Evolutionary conservation across 2,329 filamentous ascomycete species (phyloP).

Genomic region (Neonectria coccinea): DNA sequence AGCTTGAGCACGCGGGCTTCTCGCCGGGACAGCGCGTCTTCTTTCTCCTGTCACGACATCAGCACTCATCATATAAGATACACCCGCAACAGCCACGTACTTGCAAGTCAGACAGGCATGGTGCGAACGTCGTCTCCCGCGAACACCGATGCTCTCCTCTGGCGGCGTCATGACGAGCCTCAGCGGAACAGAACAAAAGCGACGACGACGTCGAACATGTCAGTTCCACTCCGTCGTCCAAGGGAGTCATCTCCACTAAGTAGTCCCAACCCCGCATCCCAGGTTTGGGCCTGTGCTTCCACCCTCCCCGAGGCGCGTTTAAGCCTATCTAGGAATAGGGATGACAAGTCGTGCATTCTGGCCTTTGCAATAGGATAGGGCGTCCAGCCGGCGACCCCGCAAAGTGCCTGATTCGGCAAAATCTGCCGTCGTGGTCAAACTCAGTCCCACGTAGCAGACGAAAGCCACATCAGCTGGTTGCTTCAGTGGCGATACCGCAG

Average conservation of each 20-base stretch:
- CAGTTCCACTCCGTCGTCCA: not conserved
- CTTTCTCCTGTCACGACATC: conserved; percentile 52
- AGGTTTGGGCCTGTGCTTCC: conserved; percentile 15
- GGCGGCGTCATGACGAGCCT: conserved; percentile 46
- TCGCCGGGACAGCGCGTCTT: conserved; percentile 65
- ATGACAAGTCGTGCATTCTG: not conserved
- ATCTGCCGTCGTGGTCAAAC: not conserved
- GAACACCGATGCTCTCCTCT: conserved; percentile 47
- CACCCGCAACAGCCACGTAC: conserved; percentile 45
- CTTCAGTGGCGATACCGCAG: not conserved
- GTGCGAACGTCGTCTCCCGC: conserved; percentile 55
- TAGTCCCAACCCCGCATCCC: conserved; percentile 10
- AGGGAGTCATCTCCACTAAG: conserved; percentile 36
- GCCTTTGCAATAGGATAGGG: not conserved
- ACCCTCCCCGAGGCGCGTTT: conserved; percentile 1
- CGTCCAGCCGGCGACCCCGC: not conserved
- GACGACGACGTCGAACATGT: conserved; percentile 17
- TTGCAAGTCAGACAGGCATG: conserved; percentile 62
- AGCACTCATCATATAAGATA: not conserved
- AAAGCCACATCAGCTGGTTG: not conserved
- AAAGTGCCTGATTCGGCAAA: not conserved
- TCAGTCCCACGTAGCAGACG: not conserved
- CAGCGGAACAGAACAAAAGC: conserved; percentile 20
- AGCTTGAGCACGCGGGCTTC: conserved; percentile 63
- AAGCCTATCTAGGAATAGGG: not conserved